Base-by-base conservation (phyloP, 1,284 basidiomycete genomes). In the Rugosomyces carneus region DNA sequence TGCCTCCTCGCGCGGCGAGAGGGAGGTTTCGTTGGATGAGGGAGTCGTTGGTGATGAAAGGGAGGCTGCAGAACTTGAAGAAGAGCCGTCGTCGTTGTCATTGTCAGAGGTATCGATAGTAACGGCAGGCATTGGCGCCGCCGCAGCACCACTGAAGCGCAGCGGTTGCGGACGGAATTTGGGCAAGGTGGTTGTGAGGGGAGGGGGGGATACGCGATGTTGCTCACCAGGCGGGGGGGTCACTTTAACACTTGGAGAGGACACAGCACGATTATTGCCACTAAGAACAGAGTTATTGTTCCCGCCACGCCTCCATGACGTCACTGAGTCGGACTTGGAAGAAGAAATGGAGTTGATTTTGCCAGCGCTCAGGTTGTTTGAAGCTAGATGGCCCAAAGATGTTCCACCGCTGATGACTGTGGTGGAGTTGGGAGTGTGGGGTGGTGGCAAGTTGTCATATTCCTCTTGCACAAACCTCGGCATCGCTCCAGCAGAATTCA, bases 1-100 rank as follows among this genome's bases (percentile, higher is more conserved):
- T 11, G 79, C 84, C 62, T 85, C 85, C 65, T 90, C 88, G 66
- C 84, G 81, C 57, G 82, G 80, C 62, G 84, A 86, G 53, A 88
- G 76, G 49, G 80, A 74, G 51, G 72, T 70, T 49, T 78, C 75
- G 53, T 72, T 69, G 18, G 81, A 82, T 45, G 78, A 75, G 40
- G 78, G 84, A 1, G 86, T 87, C 46, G 80, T 78, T 4, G 85
- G 85, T 45, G 84, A 81, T 9, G 80, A 80, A 55, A 71, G 69
- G 37, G 73, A 73, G 21, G 63, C 67, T 32, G 61, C 67, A 40
- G 80, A 80, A 54, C 73, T 75, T 36, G 73, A 73, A 49, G 83
- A 73, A 39, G 79, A 79, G 39, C 80, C 75, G 16, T 73, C 79
- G 21, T 76, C 77, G 49, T 75, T 79, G 39, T 72, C 75, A 16